These are phyloP conservation scores for Thuidium tamariscinum DNA, from an alignment of 225 moss, liverwort and hornwort genomes.

Conservation along the genomic window DNA sequence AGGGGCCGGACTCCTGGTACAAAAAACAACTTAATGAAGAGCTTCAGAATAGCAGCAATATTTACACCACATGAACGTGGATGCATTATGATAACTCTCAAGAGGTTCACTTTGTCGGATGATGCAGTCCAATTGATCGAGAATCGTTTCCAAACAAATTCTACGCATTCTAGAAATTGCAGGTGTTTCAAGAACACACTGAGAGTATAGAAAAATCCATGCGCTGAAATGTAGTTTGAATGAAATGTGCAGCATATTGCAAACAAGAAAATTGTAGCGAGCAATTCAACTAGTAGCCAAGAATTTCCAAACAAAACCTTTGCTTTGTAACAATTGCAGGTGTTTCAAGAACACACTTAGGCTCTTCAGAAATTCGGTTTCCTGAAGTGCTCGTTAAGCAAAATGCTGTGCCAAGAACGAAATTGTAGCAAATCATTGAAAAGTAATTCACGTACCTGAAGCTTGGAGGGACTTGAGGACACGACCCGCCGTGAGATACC, in stretches of 20 bases:
- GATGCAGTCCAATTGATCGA: neutral
- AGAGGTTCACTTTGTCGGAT: neutral
- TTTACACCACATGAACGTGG: neutral
- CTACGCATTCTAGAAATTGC: neutral
- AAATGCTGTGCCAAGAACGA: neutral
- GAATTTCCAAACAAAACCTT: neutral
- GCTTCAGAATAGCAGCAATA: neutral
- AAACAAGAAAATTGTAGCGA: neutral
- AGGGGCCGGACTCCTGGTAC: conserved; percentile 19
- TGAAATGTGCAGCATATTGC: neutral
- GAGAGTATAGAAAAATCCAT: neutral
- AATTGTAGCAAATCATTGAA: neutral
- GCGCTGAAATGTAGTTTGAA: neutral
- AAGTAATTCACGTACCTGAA: conserved; percentile 4
- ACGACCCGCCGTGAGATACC: neutral
- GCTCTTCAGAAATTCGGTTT: neutral
- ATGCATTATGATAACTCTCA: neutral
- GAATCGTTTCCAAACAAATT: neutral
- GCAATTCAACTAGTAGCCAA: neutral
- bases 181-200: neutral
- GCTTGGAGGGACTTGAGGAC: neutral
- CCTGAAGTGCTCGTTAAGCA: neutral
- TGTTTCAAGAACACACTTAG: neutral
- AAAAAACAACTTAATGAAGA: neutral
- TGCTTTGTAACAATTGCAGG: neutral